These are phyloP conservation scores for Penicillium coffeae DNA, from an alignment of 495 filamentous ascomycete species.

Conservation along the genomic window DNA sequence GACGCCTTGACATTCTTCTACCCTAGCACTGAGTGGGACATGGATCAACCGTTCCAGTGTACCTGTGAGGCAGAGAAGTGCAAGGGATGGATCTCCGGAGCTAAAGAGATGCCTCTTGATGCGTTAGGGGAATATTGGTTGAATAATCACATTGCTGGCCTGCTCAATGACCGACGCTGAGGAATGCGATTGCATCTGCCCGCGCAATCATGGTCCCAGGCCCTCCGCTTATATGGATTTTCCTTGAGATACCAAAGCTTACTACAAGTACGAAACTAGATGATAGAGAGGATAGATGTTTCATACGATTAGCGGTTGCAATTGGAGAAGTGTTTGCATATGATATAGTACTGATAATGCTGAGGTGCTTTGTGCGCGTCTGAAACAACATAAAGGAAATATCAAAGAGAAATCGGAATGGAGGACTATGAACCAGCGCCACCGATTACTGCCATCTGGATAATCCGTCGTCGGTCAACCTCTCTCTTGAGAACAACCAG, in stretches of 20 bases:
- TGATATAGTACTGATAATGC: background rate
- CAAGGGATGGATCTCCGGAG: conserved; percentile 32
- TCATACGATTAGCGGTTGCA: too few relatives aligned
- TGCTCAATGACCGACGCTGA: conserved; percentile 21
- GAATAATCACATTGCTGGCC: conserved; percentile 32
- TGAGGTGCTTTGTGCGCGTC: background rate
- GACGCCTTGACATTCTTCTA: conserved; percentile 77
- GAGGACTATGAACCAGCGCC: conserved; percentile 13
- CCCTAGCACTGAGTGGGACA: conserved; percentile 70
- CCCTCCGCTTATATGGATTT: background rate
- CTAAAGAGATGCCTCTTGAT: conserved; percentile 25
- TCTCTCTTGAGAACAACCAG: conserved; percentile 57
- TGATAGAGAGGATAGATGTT: too few relatives aligned
- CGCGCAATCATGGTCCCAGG: background rate
- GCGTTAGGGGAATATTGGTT: conserved; percentile 36
- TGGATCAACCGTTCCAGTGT: conserved; percentile 71
- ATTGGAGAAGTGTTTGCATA: background rate
- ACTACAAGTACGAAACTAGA: background rate
- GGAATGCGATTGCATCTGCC: background rate
- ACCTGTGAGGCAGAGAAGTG: conserved; percentile 48
- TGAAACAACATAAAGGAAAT: background rate
- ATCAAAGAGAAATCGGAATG: background rate
- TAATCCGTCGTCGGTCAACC: conserved; percentile 48
- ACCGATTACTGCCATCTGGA: conserved; percentile 41
- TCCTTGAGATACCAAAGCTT: background rate